Conservation (phyloP, 2,329 filamentous ascomycete species). For the Trichophyton schoenleinii region DNA sequence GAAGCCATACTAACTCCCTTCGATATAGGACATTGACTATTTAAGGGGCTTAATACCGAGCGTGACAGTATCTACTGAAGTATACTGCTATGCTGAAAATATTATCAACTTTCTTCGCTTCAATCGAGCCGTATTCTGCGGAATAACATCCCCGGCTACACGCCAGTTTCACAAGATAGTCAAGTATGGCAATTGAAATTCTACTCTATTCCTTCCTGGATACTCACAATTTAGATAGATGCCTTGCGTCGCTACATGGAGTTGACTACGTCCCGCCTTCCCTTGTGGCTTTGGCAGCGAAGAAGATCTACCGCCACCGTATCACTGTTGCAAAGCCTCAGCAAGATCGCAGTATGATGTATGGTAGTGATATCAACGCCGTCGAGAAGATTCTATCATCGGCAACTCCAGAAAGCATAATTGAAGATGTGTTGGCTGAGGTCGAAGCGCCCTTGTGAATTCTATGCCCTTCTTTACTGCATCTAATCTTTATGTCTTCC, state of each 20-base stretch:
- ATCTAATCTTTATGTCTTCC: not conserved
- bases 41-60: slow-evolving; percentile 47
- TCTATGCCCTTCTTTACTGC: not conserved
- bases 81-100: slow-evolving; percentile 75
- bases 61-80: slow-evolving; percentile 59
- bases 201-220: not conserved
- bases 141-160: slow-evolving; percentile 66
- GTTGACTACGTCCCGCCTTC: slow-evolving; percentile 73
- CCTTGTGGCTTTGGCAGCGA: slow-evolving; percentile 66
- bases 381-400: slow-evolving; percentile 54
- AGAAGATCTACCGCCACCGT: slow-evolving; percentile 80
- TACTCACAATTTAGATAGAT: slow-evolving; percentile 33
- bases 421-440: slow-evolving; percentile 46
- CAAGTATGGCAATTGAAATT: slow-evolving; percentile 32
- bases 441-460: slow-evolving; percentile 43
- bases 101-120: slow-evolving; percentile 75
- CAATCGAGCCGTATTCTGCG: slow-evolving; percentile 69
- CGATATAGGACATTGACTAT: slow-evolving; percentile 38
- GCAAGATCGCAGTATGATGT: slow-evolving; percentile 79
- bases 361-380: slow-evolving; percentile 67
- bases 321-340: slow-evolving; percentile 56
- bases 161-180: slow-evolving; percentile 60
- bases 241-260: slow-evolving; percentile 68
- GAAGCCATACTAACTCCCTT: not conserved
- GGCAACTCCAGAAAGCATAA: slow-evolving; percentile 42